These are phyloP conservation scores for Taiwanofungus camphoratus DNA, from an alignment of 1,284 basidiomycete genomes.

Conservation along the genomic window DNA sequence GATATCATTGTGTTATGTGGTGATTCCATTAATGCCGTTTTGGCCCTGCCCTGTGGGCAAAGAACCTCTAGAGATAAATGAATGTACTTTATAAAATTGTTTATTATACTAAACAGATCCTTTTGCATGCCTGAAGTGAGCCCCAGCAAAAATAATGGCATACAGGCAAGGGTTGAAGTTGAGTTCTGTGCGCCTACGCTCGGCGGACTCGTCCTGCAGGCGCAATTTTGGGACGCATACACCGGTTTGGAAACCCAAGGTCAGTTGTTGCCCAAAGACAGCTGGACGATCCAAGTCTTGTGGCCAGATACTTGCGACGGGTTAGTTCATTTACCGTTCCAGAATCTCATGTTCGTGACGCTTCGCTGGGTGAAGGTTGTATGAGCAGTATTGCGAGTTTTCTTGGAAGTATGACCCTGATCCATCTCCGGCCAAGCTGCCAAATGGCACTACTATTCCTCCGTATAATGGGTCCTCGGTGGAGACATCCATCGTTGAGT, in stretches of 20 bases:
- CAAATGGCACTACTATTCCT: conserved; percentile 51
- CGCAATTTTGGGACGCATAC: conserved; percentile 66
- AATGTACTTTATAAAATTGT: no score
- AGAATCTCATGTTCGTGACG: background rate
- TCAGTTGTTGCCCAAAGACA: conserved; percentile 57
- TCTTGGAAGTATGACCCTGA: conserved; percentile 58
- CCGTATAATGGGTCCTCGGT: conserved; percentile 54
- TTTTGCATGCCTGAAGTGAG: no score
- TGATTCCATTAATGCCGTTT: no score
- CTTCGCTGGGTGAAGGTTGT: conserved; percentile 37
- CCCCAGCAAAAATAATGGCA: no score
- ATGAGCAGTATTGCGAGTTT: conserved; percentile 56
- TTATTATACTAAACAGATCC: no score
- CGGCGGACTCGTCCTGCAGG: conserved; percentile 65
- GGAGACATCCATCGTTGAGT: conserved; percentile 53
- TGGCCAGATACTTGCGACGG: conserved; percentile 78
- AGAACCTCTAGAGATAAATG: no score
- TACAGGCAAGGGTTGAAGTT: no score
- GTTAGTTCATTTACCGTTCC: conserved; percentile 21
- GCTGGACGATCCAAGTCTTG: conserved; percentile 59
- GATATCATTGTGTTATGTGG: no score
- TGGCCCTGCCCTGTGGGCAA: no score
- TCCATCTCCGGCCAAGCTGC: conserved; percentile 46
- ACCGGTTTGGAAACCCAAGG: conserved; percentile 62
- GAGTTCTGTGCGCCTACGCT: conserved; percentile 59